These are phyloP conservation scores for Phyllachora maydis DNA, from an alignment of 2,329 filamentous ascomycete genomes.

Conservation along the genomic window DNA sequence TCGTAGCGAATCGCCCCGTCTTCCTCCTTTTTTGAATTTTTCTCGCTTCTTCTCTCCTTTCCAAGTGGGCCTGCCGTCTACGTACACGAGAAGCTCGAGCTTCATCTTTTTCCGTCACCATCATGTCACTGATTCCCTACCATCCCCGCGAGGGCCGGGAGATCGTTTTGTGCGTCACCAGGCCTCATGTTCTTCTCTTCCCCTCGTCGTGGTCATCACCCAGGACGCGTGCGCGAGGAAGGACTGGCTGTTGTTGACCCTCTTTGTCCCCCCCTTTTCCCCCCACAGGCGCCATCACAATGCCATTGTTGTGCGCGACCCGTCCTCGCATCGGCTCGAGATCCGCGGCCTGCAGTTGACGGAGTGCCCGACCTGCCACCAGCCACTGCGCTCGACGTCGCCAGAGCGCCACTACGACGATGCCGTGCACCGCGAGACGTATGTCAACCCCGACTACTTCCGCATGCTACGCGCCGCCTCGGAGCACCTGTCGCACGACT, in stretches of 20 bases:
- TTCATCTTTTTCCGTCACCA: too few species aligned
- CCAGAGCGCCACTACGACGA: constrained; percentile 28
- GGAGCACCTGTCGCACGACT: constrained; percentile 18
- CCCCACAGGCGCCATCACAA: constrained; percentile 64
- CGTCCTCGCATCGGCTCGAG: constrained; percentile 63
- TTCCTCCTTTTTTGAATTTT: too few species aligned
- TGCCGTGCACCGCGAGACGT: constrained; percentile 32
- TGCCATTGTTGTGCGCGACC: constrained; percentile 81
- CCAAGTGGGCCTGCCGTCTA: too few species aligned
- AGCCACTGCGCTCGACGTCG: constrained; percentile 34
- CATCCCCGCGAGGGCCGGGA: constrained; percentile 52
- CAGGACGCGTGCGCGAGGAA: too few species aligned
- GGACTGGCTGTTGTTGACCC: too few species aligned
- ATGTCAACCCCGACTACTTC: constrained; percentile 86
- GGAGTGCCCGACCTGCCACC: constrained; percentile 83
- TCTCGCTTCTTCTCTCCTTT: too few species aligned
- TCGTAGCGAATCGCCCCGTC: too few species aligned
- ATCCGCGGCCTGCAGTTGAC: constrained; percentile 43
- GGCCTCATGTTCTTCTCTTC: too few species aligned
- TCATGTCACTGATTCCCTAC: constrained; percentile 57
- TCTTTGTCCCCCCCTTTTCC: constrained; percentile 1
- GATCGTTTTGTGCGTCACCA: constrained; percentile 51
- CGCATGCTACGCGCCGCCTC: constrained; percentile 56
- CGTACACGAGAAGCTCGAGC: too few species aligned
- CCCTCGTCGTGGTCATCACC: too few species aligned